Evolutionary conservation across 768 basidiomycete species (phyloP).

Genomic region (Pleurotus cornucopiae): DNA sequence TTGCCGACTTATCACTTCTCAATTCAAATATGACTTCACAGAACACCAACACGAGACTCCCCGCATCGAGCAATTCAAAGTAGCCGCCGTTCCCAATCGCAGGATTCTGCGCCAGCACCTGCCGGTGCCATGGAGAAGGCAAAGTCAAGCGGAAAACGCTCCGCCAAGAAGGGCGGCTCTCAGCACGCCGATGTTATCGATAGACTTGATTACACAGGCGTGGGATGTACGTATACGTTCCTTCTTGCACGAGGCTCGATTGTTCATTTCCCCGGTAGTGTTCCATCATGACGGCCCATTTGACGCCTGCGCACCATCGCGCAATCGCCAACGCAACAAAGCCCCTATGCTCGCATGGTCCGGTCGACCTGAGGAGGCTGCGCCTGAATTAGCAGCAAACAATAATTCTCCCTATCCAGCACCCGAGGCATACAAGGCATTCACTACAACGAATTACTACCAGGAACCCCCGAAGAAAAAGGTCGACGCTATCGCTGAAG

Average conservation of each 20-base stretch:
- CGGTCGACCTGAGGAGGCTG: constrained; percentile 28
- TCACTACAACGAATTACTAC: constrained; percentile 39
- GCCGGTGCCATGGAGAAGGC: constrained; percentile 25
- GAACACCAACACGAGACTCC: constrained; percentile 14
- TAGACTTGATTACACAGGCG: constrained; percentile 80
- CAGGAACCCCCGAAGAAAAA: constrained; percentile 74
- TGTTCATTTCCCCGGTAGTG: constrained; percentile 40
- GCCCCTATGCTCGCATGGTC: constrained; percentile 85
- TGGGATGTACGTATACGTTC: constrained; percentile 60
- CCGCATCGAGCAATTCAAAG: constrained; percentile 16
- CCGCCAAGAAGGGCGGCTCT: constrained; percentile 67
- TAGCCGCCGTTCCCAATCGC: constrained; percentile 43
- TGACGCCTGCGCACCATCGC: constrained; percentile 87
- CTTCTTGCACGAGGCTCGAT: constrained; percentile 9
- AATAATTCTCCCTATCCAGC: constrained; percentile 47
- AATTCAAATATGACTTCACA: not conserved
- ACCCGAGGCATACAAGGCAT: constrained; percentile 39
- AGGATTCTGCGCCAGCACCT: constrained; percentile 33
- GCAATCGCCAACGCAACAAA: constrained; percentile 73
- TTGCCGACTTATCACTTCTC: constrained; percentile 10
- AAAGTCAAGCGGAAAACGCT: constrained; percentile 38
- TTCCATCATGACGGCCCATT: constrained; percentile 93
- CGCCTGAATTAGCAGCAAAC: constrained; percentile 30
- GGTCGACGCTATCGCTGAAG: constrained; percentile 85
- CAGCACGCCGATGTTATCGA: constrained; percentile 88